phyloP scores from a whole-genome alignment of 495 filamentous ascomycete genomes.

The Aspergillus olivimuriae region DNA sequence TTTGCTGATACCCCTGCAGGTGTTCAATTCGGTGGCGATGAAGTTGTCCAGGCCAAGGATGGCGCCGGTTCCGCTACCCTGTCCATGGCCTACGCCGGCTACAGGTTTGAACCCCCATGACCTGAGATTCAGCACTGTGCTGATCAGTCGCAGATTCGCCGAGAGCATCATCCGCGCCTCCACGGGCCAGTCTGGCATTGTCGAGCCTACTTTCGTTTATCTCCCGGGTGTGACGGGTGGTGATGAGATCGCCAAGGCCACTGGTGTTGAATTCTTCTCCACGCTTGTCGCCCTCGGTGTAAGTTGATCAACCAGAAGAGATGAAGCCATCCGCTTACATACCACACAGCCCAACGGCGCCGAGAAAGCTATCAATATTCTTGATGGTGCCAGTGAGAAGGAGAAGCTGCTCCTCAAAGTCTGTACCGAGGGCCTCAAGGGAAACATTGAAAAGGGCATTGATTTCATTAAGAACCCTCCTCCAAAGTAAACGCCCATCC shows the following conservation, averaged over 20 bases:
- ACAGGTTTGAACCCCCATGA: constrained; percentile 52
- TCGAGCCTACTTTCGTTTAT: constrained; percentile 93
- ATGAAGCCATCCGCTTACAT: constrained; percentile 1
- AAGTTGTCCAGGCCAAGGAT: constrained; percentile 97
- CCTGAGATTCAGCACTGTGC: constrained; percentile 9
- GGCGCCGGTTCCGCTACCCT: constrained; percentile 92
- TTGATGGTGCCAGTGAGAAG: constrained; percentile 63
- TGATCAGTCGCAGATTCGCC: constrained; percentile 61
- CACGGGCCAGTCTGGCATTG: constrained; percentile 81
- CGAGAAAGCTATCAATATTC: constrained; percentile 73
- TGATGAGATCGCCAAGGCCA: constrained; percentile 71
- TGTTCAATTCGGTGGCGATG: constrained; percentile 96
- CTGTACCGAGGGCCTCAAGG: constrained; percentile 67
- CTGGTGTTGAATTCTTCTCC: constrained; percentile 90
- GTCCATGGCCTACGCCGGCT: constrained; percentile 97
- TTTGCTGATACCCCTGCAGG: constrained; percentile 34
- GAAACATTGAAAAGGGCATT: constrained; percentile 90
- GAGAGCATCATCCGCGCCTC: constrained; percentile 86
- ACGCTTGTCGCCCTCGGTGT: constrained; percentile 91
- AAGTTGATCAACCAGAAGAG: constrained; percentile 40
- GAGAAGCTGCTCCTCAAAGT: constrained; percentile 83
- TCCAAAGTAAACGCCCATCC: constrained; percentile 54
- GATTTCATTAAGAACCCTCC: constrained; percentile 82
- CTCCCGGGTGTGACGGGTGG: constrained; percentile 85
- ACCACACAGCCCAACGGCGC: constrained; percentile 64